Percentiles rank a stretch among this genome's conserved stretches.
phyloP scores from a whole-genome alignment of 2,329 filamentous ascomycete genomes.

The Monilinia fructicola region DNA sequence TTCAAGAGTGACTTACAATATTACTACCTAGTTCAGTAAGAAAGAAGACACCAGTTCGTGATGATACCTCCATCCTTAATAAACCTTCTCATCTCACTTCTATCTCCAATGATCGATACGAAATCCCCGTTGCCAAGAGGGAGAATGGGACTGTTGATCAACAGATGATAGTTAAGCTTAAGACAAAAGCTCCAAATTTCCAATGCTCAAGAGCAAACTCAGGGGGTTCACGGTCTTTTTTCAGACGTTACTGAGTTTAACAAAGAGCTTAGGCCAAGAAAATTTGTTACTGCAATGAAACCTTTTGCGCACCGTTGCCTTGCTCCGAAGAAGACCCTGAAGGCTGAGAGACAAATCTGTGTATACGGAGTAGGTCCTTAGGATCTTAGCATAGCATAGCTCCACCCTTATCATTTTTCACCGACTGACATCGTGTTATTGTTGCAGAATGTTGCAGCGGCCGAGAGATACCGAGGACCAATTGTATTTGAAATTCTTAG shows the following conservation, averaged over 20 bases:
- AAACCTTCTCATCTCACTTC: not conserved
- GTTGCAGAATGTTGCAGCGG: not conserved
- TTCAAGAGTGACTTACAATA: too few species aligned
- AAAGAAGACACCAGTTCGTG: not conserved
- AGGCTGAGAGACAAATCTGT: not conserved
- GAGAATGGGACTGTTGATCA: not conserved
- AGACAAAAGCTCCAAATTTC: not conserved
- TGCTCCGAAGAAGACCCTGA: not conserved
- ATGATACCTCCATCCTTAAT: not conserved
- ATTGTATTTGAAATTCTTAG: not conserved
- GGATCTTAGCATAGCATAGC: too few species aligned
- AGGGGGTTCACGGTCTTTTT: constrained; percentile 8
- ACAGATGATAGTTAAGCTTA: constrained; percentile 11
- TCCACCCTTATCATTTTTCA: constrained; percentile 20
- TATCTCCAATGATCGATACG: not conserved
- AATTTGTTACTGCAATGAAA: constrained; percentile 9
- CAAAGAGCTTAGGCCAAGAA: constrained; percentile 1
- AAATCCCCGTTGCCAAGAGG: constrained; percentile 1
- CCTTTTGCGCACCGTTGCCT: not conserved
- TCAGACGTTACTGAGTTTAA: not conserved
- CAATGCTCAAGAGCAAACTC: not conserved
- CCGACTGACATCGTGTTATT: not conserved
- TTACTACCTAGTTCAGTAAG: too few species aligned
- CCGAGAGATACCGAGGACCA: constrained; percentile 15
- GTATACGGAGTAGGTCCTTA: too few species aligned